Percentiles rank a stretch among this genome's conserved stretches.
Conservation (phyloP, 2,329 filamentous ascomycete species). For the Ophiostoma novo-ulmi region DNA sequence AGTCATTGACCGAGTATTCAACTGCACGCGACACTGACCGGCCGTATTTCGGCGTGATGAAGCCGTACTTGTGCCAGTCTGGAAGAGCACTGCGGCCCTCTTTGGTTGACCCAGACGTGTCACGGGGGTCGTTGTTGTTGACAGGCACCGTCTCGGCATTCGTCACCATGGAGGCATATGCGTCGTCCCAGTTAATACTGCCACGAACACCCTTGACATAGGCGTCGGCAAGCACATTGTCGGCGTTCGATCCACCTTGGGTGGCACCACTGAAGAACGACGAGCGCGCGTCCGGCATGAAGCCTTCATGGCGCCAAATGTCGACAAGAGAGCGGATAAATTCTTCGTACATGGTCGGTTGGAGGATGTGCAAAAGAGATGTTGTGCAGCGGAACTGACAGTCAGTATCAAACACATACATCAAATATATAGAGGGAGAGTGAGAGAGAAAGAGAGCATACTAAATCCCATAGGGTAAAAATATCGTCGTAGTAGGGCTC, state of each 20-base stretch:
- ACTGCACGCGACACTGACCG: conserved; percentile 61
- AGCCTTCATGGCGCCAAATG: conserved; percentile 61
- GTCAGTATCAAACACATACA: not conserved
- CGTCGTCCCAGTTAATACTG: conserved; percentile 58
- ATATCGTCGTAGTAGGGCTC: conserved; percentile 44
- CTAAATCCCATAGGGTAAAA: not conserved
- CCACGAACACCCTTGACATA: conserved; percentile 63
- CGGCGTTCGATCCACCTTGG: conserved; percentile 65
- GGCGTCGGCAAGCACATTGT: conserved; percentile 68
- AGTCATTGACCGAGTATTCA: conserved; percentile 62
- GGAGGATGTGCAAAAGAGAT: conserved; percentile 59
- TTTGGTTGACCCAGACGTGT: conserved; percentile 57
- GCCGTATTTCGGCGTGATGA: conserved; percentile 57
- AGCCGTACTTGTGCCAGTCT: conserved; percentile 62
- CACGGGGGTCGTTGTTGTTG: conserved; percentile 33
- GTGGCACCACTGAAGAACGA: conserved; percentile 65
- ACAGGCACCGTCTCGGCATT: not conserved
- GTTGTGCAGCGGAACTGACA: conserved; percentile 62
- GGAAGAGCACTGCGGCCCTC: conserved; percentile 64
- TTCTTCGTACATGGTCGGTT: conserved; percentile 59
- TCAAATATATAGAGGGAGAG: too few relatives aligned
- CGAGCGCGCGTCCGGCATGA: conserved; percentile 60
- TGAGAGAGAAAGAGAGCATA: not conserved
- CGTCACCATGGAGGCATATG: conserved; percentile 39
- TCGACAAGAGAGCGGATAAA: conserved; percentile 63